These are phyloP conservation scores for Oryza coarctata DNA, from an alignment of 176 grass and related monocot species.

Conservation along the genomic window DNA sequence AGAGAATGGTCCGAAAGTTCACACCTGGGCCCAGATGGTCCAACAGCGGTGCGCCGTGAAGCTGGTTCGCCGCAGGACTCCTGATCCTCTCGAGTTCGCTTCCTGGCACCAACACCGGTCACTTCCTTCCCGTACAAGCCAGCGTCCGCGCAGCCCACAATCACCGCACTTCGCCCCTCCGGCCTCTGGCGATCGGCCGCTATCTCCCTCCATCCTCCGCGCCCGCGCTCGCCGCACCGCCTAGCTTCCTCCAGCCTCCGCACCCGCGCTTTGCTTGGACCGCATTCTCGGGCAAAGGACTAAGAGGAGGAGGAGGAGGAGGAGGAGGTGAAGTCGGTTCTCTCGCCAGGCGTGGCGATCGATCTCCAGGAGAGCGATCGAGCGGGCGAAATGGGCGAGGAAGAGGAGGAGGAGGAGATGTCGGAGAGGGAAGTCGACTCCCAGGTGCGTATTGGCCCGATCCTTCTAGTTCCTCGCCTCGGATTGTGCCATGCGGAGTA, in stretches of 20 bases:
- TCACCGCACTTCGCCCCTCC: not conserved
- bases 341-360: not conserved
- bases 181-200: not conserved
- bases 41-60: too few species aligned
- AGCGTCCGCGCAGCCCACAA: too few species aligned
- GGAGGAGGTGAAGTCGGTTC: not conserved
- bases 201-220: not conserved
- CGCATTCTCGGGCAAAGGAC: not conserved
- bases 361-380: not conserved
- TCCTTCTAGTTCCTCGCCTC: not conserved
- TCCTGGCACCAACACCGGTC: too few species aligned
- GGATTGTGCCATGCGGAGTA: not conserved
- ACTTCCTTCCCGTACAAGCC: not conserved
- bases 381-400: conserved; percentile 36
- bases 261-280: not conserved
- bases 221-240: not conserved
- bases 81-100: too few species aligned
- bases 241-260: not conserved
- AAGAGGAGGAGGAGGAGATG: conserved; percentile 51
- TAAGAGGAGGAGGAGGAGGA: not conserved
- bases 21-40: too few species aligned
- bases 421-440: conserved; percentile 56
- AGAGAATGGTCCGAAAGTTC: too few species aligned
- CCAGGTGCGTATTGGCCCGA: conserved; percentile 46
- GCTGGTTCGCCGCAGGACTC: too few species aligned